Conservation (phyloP, 495 filamentous ascomycete species). For the Tetracladium marchalianum region DNA sequence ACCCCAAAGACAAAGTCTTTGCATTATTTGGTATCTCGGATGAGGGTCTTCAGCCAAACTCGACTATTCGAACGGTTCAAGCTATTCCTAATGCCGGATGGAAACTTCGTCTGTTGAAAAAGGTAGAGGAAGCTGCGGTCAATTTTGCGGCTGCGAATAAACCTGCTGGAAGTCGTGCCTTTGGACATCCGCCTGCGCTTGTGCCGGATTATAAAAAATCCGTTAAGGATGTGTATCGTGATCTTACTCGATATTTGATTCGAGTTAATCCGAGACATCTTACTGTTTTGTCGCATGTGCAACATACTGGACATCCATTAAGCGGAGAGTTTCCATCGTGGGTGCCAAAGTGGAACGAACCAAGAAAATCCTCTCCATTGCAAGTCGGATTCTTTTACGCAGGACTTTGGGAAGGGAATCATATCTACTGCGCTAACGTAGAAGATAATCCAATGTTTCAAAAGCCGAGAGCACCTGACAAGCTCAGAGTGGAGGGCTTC, state of each 20-base stretch:
- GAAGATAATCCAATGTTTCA: slow-evolving; percentile 1
- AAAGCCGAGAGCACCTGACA: neutral
- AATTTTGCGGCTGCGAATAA: neutral
- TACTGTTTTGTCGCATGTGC: slow-evolving; percentile 11
- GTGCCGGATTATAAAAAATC: slow-evolving; percentile 7
- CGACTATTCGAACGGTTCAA: neutral
- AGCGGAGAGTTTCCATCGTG: slow-evolving; percentile 6
- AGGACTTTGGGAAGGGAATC: neutral
- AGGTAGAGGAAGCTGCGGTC: neutral
- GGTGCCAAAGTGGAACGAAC: slow-evolving; percentile 8
- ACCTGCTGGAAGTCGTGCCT: neutral
- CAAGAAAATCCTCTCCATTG: slow-evolving; percentile 5
- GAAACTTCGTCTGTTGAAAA: neutral
- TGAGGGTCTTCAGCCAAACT: slow-evolving; percentile 3
- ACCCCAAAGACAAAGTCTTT: slow-evolving; percentile 5
- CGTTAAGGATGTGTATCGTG: slow-evolving; percentile 10
- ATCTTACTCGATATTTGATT: slow-evolving; percentile 7
- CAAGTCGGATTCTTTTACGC: slow-evolving; percentile 3
- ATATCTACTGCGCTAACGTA: slow-evolving; percentile 1
- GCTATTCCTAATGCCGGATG: neutral
- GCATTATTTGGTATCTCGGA: slow-evolving; percentile 8
- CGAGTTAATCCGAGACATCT: slow-evolving; percentile 1
- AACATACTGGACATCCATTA: slow-evolving; percentile 7
- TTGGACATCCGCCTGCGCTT: slow-evolving; percentile 4
- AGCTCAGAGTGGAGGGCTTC: slow-evolving; percentile 6